A percentile compares a stretch with the other conserved stretches of the same genome.
phyloP scores from a whole-genome alignment of 2,329 filamentous ascomycete species.

The Dactylonectria estremocensis region DNA sequence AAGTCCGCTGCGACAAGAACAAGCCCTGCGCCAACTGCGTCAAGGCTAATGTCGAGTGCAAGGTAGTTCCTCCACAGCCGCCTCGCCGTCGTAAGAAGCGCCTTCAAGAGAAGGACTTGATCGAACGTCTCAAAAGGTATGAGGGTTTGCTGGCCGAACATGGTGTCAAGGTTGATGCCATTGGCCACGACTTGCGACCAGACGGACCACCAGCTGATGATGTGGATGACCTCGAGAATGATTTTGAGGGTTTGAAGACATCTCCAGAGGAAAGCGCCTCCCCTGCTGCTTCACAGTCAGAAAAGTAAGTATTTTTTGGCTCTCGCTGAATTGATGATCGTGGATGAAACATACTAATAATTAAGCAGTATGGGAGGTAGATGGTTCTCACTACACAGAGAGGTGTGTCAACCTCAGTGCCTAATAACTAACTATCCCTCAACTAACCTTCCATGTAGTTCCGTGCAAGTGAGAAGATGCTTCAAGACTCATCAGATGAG shows the following conservation, averaged over 20 bases:
- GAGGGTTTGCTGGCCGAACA: conserved; percentile 77
- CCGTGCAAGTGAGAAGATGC: conserved; percentile 63
- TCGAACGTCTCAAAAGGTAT: conserved; percentile 79
- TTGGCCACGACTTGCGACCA: conserved; percentile 64
- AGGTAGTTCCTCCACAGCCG: conserved; percentile 70
- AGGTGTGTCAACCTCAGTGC: conserved; percentile 56
- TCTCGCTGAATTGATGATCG: not conserved
- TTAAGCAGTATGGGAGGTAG: conserved; percentile 36
- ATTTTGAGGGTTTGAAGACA: conserved; percentile 69
- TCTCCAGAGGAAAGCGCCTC: conserved; percentile 63
- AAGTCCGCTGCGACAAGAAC: conserved; percentile 81
- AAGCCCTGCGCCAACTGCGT: conserved; percentile 81
- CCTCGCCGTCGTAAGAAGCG: conserved; percentile 73
- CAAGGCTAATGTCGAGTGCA: conserved; percentile 74
- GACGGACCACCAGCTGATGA: conserved; percentile 60
- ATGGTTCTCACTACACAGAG: conserved; percentile 69
- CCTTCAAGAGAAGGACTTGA: conserved; percentile 78
- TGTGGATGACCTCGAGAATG: conserved; percentile 70
- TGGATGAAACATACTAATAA: conserved; percentile 28
- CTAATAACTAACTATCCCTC: not conserved
- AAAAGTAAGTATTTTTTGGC: conserved; percentile 44
- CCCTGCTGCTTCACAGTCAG: conserved; percentile 47
- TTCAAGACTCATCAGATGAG: conserved; percentile 71
- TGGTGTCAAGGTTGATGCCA: conserved; percentile 78
- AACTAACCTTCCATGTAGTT: conserved; percentile 57